Conservation (phyloP, 2,329 filamentous ascomycete genomes). For the Fusarium sp. region DNA sequence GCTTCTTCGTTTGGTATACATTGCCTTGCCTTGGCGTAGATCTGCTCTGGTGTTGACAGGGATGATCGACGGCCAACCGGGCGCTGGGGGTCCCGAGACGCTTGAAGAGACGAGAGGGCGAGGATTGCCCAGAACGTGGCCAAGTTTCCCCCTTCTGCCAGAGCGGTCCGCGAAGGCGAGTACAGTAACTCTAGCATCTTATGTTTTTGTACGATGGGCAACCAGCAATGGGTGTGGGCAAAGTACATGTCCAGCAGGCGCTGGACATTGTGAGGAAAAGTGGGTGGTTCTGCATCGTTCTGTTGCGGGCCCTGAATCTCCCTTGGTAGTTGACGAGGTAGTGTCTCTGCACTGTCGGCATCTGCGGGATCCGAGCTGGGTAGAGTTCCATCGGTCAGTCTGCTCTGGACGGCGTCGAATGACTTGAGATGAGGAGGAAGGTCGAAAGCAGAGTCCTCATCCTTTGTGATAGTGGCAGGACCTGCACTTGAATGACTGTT, state of each 20-base stretch:
- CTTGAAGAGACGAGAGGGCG: slow-evolving; percentile 5
- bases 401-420: slow-evolving; percentile 4
- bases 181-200: slow-evolving; percentile 5
- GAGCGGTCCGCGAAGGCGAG: neutral
- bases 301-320: neutral
- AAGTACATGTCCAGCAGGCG: slow-evolving; percentile 6
- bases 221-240: slow-evolving; percentile 6
- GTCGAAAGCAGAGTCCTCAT: neutral
- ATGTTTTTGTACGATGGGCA: slow-evolving; percentile 7
- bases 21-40: slow-evolving; percentile 8
- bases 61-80: neutral
- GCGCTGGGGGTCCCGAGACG: neutral
- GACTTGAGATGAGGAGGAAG: neutral
- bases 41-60: neutral
- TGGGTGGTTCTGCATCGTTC: neutral
- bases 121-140: slow-evolving; percentile 9
- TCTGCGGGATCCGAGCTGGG: neutral
- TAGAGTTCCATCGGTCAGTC: neutral
- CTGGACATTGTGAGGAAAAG: slow-evolving; percentile 1
- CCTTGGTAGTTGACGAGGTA: neutral
- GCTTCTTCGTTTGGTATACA: neutral
- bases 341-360: neutral
- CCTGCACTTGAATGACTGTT: neutral
- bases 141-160: slow-evolving; percentile 1
- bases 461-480: neutral